Evolutionary conservation across 2,329 filamentous ascomycete genomes (phyloP), one percentile per base, ranked within the genome.

Genomic region (Boeremia exigua): DNA sequence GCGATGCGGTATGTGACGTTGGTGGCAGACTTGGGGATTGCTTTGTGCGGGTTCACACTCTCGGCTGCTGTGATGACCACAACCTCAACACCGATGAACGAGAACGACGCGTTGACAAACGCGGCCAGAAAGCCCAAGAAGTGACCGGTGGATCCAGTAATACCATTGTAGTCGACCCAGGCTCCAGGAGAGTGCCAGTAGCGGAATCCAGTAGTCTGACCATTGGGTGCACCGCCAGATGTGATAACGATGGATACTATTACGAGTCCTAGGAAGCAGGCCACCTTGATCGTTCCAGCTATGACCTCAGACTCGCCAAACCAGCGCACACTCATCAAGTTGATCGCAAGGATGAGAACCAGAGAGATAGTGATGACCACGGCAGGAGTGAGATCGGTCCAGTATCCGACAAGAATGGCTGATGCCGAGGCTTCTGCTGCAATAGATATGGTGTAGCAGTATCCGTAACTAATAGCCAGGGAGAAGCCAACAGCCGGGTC

Each of bases 101-200:
- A 62, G 59, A 72, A 44, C 73, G 78, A 15, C 77, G 79, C 49
- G 79, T 79, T 55, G 79, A 78, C 48, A 84, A 80, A 46, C 79
- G 80, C 28, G 72, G 77, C 75, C 79, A 86, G 65, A 80, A 85
- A 19, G 78, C 83, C 10, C 87, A 79, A 63, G 63, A 90, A 90
- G 10, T 79, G 77, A 11, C 62, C 62, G 3, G 60, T 65, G 3
- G 62, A 48, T 11, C 84, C 85, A 0, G 76, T 75, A 2, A 80
- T 80, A 76, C 8, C 81, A n/a, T 89, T 82, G 66, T 88, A 85
- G 63, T 88, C 84, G 30, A 87, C 85, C 69, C 89, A 88, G 0
- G 86, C 84, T 0, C 86, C 87, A 0, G 88, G 88, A 23, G 85
- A 71, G 47, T 77, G 81, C 89, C 88, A 91, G 71, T 89, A 89